Conservation (phyloP, 208 protist genomes). For the Leishmania turanica region DNA sequence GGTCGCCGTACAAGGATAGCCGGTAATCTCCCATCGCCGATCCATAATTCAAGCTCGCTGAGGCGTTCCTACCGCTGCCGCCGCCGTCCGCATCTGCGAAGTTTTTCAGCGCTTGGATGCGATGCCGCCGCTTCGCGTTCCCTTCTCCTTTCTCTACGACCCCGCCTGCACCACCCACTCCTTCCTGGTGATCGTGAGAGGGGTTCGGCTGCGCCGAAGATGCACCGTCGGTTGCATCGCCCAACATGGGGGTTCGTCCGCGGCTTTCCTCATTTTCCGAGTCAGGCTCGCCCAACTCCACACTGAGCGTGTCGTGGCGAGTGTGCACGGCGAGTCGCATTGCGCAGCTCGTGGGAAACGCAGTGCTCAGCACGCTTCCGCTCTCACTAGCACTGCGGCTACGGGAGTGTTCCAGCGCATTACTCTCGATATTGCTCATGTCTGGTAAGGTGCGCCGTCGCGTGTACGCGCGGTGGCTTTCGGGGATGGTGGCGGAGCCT, state of each 20-base stretch:
- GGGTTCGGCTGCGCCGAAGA: slow-evolving; percentile 1
- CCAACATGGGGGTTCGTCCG: not conserved
- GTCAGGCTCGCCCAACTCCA: slow-evolving; percentile 12
- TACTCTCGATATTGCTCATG: slow-evolving; percentile 5
- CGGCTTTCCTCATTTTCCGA: slow-evolving; percentile 6
- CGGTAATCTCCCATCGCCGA: not conserved
- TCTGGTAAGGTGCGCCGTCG: slow-evolving; percentile 20
- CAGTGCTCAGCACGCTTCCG: slow-evolving; percentile 30
- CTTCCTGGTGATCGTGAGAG: not conserved
- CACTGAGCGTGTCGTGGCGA: slow-evolving; percentile 6
- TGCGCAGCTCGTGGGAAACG: slow-evolving; percentile 7
- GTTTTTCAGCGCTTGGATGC: not conserved
- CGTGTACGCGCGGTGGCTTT: not conserved
- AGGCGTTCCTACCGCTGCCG: not conserved
- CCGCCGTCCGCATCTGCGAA: not conserved
- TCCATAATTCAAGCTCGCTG: not conserved
- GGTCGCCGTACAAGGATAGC: not conserved
- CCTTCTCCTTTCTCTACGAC: not conserved
- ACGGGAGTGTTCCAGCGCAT: slow-evolving; percentile 15
- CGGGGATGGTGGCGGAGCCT: not conserved
- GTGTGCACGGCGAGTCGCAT: slow-evolving; percentile 24
- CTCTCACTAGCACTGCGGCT: slow-evolving; percentile 25
- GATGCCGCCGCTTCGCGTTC: not conserved
- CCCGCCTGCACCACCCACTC: not conserved
- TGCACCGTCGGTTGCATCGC: not conserved